phyloP scores from a whole-genome alignment of 169 alveolate genomes.

The Plasmodium sp. region DNA sequence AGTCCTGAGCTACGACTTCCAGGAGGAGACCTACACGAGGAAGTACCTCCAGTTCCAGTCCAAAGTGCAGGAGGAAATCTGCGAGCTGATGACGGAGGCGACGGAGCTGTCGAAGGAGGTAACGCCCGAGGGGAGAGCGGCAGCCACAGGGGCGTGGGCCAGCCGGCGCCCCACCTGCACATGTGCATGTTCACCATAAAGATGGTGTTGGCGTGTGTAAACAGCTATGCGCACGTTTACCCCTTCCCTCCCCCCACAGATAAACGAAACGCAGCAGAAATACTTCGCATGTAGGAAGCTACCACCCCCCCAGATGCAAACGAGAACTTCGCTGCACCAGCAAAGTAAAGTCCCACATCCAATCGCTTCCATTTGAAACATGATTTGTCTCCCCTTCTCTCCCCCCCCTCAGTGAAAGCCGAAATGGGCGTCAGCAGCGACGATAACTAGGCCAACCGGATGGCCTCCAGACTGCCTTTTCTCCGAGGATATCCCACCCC shows the following conservation, averaged over 20 bases:
- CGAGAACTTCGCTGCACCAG: background rate
- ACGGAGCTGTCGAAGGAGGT: conserved; percentile 54
- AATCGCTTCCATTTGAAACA: background rate
- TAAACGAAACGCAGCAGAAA: conserved; percentile 55
- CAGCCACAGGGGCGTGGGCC: no score
- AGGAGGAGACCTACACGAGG: conserved; percentile 47
- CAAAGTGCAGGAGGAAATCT: conserved; percentile 54
- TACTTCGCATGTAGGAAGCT: conserved; percentile 35
- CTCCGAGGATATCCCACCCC: background rate
- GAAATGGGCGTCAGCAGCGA: conserved; percentile 70
- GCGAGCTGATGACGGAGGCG: conserved; percentile 62
- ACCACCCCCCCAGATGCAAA: background rate
- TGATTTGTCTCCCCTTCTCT: background rate
- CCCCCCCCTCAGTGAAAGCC: conserved; percentile 26
- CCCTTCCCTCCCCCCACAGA: conserved; percentile 5
- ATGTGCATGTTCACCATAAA: background rate
- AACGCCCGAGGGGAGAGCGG: background rate
- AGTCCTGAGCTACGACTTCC: conserved; percentile 41
- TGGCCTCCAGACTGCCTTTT: background rate
- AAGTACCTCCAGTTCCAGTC: conserved; percentile 49
- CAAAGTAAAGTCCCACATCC: background rate
- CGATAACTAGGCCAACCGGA: conserved; percentile 13
- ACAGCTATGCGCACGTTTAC: background rate
- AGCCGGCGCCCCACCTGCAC: no score
- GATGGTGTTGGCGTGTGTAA: background rate